phyloP scores from a whole-genome alignment of 352 stramenopile species.

The Blastocystis hominis region DNA sequence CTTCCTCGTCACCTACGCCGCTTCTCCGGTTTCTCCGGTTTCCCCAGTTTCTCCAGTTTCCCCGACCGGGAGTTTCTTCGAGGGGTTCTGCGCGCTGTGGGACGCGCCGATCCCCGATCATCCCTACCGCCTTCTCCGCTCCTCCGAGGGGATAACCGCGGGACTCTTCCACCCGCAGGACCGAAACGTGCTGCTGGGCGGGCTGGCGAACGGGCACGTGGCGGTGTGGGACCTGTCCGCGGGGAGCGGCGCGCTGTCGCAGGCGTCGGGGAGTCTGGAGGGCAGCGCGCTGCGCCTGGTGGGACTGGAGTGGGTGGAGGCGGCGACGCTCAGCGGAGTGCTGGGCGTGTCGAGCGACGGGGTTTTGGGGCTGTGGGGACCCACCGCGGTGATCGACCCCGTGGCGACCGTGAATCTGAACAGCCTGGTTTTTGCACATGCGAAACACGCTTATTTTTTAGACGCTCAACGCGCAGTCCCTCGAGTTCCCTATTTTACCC shows the following conservation, averaged over 20 bases:
- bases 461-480: not conserved
- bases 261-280: not conserved
- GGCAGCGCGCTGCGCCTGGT: not conserved
- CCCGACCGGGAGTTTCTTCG: not conserved
- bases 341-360: not conserved
- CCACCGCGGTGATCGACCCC: not conserved
- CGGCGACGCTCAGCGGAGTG: not conserved
- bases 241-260: not conserved
- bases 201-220: not conserved
- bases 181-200: not conserved
- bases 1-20: not conserved
- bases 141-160: not conserved
- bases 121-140: not conserved
- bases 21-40: not conserved
- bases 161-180: not conserved
- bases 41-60: too few species aligned
- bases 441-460: not conserved
- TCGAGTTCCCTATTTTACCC: not conserved
- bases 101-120: slow-evolving; percentile 26
- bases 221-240: not conserved
- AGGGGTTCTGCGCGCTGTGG: slow-evolving; percentile 16
- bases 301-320: not conserved
- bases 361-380: slow-evolving; percentile 18
- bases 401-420: not conserved
- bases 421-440: not conserved